Evolutionary conservation across 192 early-diverging fungal species (phyloP), one percentile per base, ranked within the genome.

Genomic region (Phlyctochytrium bullatum): DNA sequence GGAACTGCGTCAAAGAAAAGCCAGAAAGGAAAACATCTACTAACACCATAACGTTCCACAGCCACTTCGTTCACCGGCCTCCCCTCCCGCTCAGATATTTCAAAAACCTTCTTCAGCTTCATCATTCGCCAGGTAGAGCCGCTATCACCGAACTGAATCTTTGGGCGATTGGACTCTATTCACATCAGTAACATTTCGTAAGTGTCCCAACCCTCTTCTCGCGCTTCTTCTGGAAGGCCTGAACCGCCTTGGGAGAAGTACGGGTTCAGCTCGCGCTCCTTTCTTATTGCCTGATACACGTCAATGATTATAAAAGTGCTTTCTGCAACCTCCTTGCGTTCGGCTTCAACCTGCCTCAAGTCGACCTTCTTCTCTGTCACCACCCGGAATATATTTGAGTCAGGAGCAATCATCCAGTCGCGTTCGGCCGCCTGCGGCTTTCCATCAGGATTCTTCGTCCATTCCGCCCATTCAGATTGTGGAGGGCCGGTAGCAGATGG

Each of bases 61-160:
- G 86, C 90, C 24, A 92, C 81, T 32, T 90, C 85, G 23, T 89
- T 76, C 16, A 88, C 65, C 4, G 77, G 53, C 28, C 84, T 73
- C 4, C 78, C 78, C 59, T 89, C 86, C 58, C 90, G 88, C 52
- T 84, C 80, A 2, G 90, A 89, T 14, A 84, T 80, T 54, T 93
- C 89, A 66, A 73, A 76, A 27, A 86, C 77, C 33, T 87, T 76
- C 59, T 80, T 83, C 29, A 93, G 75, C 58, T 91, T 91, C 67
- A 88, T 88, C 90, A 93, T 93, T 52, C 90, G 76, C 91, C 91
- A 93, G 30, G 61, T 83, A 23, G 74, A 62, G 14, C 80, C 80
- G 14, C 65, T 65, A 57, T 82, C 84, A 25, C 84, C 82, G 68
- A 75, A 86, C 29, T 70, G 65, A 34, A 62, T 14, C 40, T 10